Evolutionary conservation across 1,284 basidiomycete species (phyloP).

Genomic region (Puccinia novopanici): DNA sequence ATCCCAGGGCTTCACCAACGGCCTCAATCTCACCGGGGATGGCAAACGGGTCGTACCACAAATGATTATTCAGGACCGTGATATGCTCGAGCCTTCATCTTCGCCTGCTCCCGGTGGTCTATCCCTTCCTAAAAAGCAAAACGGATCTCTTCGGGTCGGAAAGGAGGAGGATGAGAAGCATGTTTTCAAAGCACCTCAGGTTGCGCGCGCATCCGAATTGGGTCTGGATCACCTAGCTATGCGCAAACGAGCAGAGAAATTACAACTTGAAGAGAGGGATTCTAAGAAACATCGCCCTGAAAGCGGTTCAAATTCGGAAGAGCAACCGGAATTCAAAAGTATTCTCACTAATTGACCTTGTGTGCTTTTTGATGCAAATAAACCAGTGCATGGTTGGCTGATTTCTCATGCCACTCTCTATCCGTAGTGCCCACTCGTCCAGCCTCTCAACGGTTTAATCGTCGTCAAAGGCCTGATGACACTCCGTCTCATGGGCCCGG

Average conservation of each 20-base stretch:
- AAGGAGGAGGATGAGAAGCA: constrained; percentile 50
- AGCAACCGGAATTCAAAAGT: constrained; percentile 64
- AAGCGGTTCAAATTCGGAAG: constrained; percentile 65
- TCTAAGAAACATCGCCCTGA: constrained; percentile 66
- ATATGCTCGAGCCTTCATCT: constrained; percentile 34
- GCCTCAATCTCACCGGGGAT: constrained; percentile 22
- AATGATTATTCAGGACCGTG: constrained; percentile 38
- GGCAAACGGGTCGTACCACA: constrained; percentile 24
- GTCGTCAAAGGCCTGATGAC: constrained; percentile 76
- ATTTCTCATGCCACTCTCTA: neutral
- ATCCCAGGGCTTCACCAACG: constrained; percentile 41
- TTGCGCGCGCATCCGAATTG: constrained; percentile 72
- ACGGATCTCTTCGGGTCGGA: constrained; percentile 49
- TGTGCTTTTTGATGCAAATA: neutral
- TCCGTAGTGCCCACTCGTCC: constrained; percentile 52
- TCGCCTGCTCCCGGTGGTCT: constrained; percentile 50
- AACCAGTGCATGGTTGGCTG: neutral
- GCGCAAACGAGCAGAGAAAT: constrained; percentile 70
- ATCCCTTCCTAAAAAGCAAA: constrained; percentile 20
- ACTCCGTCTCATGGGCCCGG: constrained; percentile 92
- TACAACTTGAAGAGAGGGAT: constrained; percentile 46
- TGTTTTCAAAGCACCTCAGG: constrained; percentile 62
- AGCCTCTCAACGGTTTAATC: constrained; percentile 59
- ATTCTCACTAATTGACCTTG: constrained; percentile 71
- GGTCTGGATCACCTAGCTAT: constrained; percentile 82